phyloP scores from a whole-genome alignment of 192 early-diverging fungal species.

The Coemansia sp. region DNA sequence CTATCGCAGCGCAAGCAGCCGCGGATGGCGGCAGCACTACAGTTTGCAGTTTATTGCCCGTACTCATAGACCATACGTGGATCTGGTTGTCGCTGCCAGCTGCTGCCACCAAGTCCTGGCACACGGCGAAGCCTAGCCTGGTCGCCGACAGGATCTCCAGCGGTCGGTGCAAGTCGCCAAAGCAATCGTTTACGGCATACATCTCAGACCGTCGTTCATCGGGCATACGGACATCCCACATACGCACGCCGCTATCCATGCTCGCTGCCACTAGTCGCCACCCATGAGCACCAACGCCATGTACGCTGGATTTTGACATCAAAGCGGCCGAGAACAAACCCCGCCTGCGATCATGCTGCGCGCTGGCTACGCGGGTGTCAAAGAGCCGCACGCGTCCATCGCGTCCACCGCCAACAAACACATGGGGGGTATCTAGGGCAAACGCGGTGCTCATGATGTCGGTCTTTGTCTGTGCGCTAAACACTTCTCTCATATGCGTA shows the following conservation, averaged over 20 bases:
- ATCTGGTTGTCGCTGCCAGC: constrained; percentile 37
- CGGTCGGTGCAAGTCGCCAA: neutral
- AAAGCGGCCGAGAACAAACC: constrained; percentile 23
- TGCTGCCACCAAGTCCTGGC: constrained; percentile 23
- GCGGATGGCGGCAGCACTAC: constrained; percentile 9
- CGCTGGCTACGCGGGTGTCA: constrained; percentile 20
- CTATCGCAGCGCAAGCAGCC: constrained; percentile 30
- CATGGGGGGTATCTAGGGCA: constrained; percentile 8
- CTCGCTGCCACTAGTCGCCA: constrained; percentile 33
- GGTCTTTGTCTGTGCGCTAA: constrained; percentile 17
- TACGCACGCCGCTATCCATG: constrained; percentile 33
- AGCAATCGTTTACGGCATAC: neutral
- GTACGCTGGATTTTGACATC: constrained; percentile 12
- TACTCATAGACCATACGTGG: constrained; percentile 34
- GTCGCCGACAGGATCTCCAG: constrained; percentile 7
- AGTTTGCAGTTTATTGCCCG: constrained; percentile 15
- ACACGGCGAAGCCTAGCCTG: constrained; percentile 28
- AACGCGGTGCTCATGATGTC: constrained; percentile 42
- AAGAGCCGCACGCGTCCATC: constrained; percentile 45
- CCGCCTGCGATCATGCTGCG: constrained; percentile 10
- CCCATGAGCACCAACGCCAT: constrained; percentile 30
- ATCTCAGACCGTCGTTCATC: neutral
- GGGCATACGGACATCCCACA: constrained; percentile 46
- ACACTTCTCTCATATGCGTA: constrained; percentile 1
- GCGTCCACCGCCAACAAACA: constrained; percentile 41